These are phyloP conservation scores for Cyberlindnera mycetangii DNA, from an alignment of 805 yeast genomes.

Conservation along the genomic window DNA sequence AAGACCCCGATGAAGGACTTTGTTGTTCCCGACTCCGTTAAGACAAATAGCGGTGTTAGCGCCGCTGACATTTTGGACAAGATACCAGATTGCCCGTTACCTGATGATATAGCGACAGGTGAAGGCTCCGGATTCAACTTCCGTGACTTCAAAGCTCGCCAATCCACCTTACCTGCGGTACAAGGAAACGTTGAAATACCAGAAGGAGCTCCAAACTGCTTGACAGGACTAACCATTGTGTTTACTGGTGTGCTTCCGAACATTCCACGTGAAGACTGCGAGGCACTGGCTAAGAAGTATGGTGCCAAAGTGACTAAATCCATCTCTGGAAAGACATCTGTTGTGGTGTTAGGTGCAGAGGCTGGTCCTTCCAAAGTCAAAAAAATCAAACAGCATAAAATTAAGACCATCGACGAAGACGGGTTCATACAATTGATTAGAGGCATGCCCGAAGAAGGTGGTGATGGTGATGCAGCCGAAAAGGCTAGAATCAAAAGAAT, in stretches of 20 bases:
- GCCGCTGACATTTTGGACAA: constrained; percentile 57
- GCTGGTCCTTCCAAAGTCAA: constrained; percentile 95
- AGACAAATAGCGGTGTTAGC: constrained; percentile 27
- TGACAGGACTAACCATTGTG: constrained; percentile 85
- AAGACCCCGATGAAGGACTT: neutral
- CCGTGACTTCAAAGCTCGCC: constrained; percentile 53
- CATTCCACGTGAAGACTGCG: constrained; percentile 73
- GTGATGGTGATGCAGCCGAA: constrained; percentile 74
- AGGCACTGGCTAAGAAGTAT: constrained; percentile 71
- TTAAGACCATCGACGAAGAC: constrained; percentile 82
- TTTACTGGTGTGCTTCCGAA: constrained; percentile 89
- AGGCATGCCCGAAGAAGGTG: constrained; percentile 91
- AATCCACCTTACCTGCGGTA: constrained; percentile 32
- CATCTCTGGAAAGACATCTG: constrained; percentile 78
- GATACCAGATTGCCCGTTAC: constrained; percentile 74
- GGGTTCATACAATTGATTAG: constrained; percentile 75
- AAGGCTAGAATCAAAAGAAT: constrained; percentile 67
- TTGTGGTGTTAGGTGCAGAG: constrained; percentile 90
- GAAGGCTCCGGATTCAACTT: constrained; percentile 53
- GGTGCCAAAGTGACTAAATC: constrained; percentile 92
- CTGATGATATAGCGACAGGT: constrained; percentile 43
- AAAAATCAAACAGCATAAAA: constrained; percentile 66
- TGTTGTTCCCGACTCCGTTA: constrained; percentile 4
- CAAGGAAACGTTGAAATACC: constrained; percentile 55
- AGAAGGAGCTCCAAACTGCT: constrained; percentile 79